These are phyloP conservation scores for Drosera capensis DNA, from an alignment of 148 eudicot species.

Conservation along the genomic window DNA sequence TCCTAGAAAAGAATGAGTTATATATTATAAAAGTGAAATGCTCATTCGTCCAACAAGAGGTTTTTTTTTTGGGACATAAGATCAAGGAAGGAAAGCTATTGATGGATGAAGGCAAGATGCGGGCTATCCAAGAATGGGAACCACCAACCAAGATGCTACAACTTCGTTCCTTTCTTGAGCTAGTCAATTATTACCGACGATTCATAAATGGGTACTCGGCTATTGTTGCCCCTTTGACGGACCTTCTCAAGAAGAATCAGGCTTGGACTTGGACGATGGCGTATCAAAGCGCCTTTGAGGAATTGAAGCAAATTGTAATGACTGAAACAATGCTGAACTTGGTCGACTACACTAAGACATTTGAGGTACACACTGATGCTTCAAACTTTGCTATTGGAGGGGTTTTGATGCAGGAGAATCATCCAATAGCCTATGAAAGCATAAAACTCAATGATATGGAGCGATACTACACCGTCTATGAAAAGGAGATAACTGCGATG, in stretches of 20 bases:
- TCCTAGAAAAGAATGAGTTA: background rate
- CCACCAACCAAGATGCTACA: background rate
- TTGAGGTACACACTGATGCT: background rate
- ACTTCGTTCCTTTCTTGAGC: conserved; percentile 1
- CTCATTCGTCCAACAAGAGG: background rate
- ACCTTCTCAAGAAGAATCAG: conserved; percentile 1
- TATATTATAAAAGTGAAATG: background rate
- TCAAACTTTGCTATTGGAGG: background rate
- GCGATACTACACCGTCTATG: background rate
- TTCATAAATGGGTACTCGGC: conserved; percentile 2
- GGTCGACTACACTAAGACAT: background rate
- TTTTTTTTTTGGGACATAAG: background rate
- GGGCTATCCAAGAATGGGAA: background rate
- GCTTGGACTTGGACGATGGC: background rate
- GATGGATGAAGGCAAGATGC: conserved; percentile 2
- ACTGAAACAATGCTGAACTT: background rate
- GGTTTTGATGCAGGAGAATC: background rate
- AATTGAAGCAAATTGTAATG: background rate
- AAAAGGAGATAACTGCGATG: background rate
- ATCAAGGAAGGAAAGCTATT: background rate
- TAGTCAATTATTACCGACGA: background rate
- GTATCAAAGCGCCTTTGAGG: background rate
- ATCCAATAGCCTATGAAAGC: background rate
- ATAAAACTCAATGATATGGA: conserved; percentile 1
- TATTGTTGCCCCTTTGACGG: background rate